These are phyloP conservation scores for Clonostachys rhizophaga DNA, from an alignment of 2,329 filamentous ascomycete species.

Conservation along the genomic window DNA sequence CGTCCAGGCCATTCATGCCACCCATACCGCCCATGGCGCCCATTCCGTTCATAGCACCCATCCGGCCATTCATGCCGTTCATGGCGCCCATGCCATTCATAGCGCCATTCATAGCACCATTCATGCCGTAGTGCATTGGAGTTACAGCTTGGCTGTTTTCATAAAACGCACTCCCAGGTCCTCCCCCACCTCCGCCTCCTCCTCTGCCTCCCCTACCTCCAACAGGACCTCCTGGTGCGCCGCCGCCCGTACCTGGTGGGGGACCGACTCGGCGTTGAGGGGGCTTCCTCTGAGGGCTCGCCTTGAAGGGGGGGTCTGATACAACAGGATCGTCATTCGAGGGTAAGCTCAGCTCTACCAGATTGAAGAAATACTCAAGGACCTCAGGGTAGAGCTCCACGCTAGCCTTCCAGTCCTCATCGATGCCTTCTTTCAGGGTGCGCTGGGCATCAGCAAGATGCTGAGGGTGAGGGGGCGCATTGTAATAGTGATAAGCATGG, in stretches of 20 bases:
- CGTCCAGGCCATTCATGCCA: too few relatives aligned
- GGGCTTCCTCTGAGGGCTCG: conserved; percentile 41
- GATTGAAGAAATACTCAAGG: conserved; percentile 73
- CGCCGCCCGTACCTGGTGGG: conserved; percentile 25
- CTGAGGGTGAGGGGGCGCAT: conserved; percentile 51
- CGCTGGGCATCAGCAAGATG: conserved; percentile 62
- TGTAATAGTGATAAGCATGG: conserved; percentile 53
- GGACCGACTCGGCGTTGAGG: conserved; percentile 26
- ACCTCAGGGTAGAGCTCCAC: conserved; percentile 76
- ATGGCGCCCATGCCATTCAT: too few relatives aligned
- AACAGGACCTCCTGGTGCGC: background rate
- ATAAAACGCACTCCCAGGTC: too few relatives aligned
- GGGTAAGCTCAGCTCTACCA: conserved; percentile 64
- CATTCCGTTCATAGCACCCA: too few relatives aligned
- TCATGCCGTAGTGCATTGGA: too few relatives aligned
- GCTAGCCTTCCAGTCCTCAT: conserved; percentile 73
- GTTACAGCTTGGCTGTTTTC: too few relatives aligned
- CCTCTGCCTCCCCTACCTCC: too few relatives aligned
- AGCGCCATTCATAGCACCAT: too few relatives aligned
- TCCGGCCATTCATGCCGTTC: too few relatives aligned
- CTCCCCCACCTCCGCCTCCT: too few relatives aligned
- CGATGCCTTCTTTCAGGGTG: conserved; percentile 67
- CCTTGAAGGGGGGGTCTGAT: conserved; percentile 55
- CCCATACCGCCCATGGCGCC: too few relatives aligned
- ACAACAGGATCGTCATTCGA: conserved; percentile 55